Evolutionary conservation across 1,284 basidiomycete species (phyloP).

Genomic region (Gomphus sp.): DNA sequence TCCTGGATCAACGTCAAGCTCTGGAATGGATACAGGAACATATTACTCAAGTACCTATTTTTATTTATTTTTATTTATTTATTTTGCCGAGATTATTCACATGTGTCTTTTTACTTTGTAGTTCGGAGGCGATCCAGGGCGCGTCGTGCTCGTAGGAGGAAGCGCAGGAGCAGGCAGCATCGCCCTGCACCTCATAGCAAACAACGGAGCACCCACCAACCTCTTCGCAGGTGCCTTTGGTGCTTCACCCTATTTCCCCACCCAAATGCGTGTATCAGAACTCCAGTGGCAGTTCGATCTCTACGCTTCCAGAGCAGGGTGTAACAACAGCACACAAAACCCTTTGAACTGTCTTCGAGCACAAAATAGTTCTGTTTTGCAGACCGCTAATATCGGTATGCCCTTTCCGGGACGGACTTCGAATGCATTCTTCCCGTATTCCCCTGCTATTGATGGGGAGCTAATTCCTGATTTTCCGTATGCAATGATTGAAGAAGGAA

Average conservation of each 20-base stretch:
- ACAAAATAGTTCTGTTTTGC: constrained; percentile 12
- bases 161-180: constrained; percentile 11
- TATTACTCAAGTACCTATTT: background rate
- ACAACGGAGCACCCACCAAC: constrained; percentile 9
- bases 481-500: constrained; percentile 13
- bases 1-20: constrained; percentile 12
- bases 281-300: constrained; percentile 16
- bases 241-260: constrained; percentile 15
- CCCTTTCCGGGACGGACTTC: constrained; percentile 14
- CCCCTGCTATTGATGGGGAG: constrained; percentile 14
- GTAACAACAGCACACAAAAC: constrained; percentile 9
- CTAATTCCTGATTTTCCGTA: constrained; percentile 14
- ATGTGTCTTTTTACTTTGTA: background rate
- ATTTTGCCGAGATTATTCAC: background rate
- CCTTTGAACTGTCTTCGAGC: constrained; percentile 14
- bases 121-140: constrained; percentile 23
- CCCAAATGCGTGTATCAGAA: constrained; percentile 13
- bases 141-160: constrained; percentile 17
- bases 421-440: constrained; percentile 13
- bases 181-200: constrained; percentile 10
- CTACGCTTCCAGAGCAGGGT: constrained; percentile 13
- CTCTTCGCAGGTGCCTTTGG: constrained; percentile 16
- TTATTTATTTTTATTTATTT: background rate
- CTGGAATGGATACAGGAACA: constrained; percentile 10
- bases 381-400: constrained; percentile 13